These are phyloP conservation scores for Adenanthera pavonina DNA, from an alignment of 306 rosid species.

Conservation along the genomic window DNA sequence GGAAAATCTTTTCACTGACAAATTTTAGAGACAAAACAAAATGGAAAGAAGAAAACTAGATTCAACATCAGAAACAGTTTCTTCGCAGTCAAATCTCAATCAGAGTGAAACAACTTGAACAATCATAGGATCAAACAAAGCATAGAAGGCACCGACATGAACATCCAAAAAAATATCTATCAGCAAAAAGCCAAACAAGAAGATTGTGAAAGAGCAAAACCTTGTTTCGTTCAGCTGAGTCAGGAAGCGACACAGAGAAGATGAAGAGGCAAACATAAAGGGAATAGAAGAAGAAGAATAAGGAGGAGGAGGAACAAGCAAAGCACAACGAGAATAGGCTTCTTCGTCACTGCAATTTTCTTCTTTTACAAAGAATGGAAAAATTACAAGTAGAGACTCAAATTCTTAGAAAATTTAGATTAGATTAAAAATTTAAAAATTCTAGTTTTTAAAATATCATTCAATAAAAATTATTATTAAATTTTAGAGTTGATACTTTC, in stretches of 20 bases:
- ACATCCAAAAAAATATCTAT: background rate
- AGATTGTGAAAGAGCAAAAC: slow-evolving; percentile 38
- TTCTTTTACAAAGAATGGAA: background rate
- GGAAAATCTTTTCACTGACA: slow-evolving; percentile 10
- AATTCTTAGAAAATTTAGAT: no score
- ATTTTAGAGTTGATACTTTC: no score
- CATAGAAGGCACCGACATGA: background rate
- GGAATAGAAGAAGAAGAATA: background rate
- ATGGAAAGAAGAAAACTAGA: slow-evolving; percentile 28
- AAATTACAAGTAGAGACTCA: background rate
- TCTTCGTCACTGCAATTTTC: background rate
- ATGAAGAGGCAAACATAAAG: background rate
- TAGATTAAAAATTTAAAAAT: no score
- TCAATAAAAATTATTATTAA: no score
- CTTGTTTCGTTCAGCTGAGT: slow-evolving; percentile 37
- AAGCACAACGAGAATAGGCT: slow-evolving; percentile 25
- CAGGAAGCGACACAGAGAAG: background rate
- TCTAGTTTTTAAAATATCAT: no score
- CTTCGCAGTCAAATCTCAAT: slow-evolving; percentile 24
- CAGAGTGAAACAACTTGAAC: slow-evolving; percentile 23
- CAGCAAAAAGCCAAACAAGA: background rate
- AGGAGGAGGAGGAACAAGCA: slow-evolving; percentile 18
- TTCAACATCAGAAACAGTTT: slow-evolving; percentile 42
- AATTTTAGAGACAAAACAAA: slow-evolving; percentile 33
- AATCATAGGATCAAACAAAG: background rate